Conservation (phyloP, 1,139 yeast genomes). For the Cylindricascospora bacillispora region DNA sequence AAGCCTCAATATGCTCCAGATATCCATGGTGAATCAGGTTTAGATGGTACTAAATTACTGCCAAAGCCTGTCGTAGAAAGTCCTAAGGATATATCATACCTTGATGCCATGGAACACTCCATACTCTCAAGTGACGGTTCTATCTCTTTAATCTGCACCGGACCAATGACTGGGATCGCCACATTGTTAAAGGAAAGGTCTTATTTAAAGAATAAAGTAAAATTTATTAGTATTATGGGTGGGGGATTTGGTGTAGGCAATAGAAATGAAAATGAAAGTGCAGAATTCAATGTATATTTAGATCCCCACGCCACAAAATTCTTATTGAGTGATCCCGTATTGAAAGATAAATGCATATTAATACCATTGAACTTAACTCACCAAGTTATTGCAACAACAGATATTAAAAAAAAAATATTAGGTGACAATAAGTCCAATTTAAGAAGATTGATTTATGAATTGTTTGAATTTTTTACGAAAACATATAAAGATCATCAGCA, state of each 20-base stretch:
- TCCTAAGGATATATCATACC: slow-evolving; percentile 25
- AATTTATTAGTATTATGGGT: slow-evolving; percentile 59
- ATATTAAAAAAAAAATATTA: slow-evolving; percentile 29
- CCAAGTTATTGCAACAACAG: slow-evolving; percentile 44
- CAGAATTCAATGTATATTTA: slow-evolving; percentile 70
- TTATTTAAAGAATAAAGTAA: slow-evolving; percentile 34
- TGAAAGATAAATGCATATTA: slow-evolving; percentile 40
- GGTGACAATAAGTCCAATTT: slow-evolving; percentile 28
- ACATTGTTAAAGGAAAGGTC: slow-evolving; percentile 41
- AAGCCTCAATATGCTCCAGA: slow-evolving; percentile 39
- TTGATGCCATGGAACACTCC: slow-evolving; percentile 46
- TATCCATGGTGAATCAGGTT: slow-evolving; percentile 63
- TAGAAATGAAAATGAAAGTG: slow-evolving; percentile 38
- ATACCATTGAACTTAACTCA: slow-evolving; percentile 66
- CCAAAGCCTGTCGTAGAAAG: slow-evolving; percentile 33
- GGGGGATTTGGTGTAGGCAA: slow-evolving; percentile 41
- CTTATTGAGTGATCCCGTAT: slow-evolving; percentile 35
- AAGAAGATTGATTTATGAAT: slow-evolving; percentile 43
- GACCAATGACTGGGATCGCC: slow-evolving; percentile 62
- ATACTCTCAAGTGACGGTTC: slow-evolving; percentile 33
- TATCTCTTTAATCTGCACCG: slow-evolving; percentile 53
- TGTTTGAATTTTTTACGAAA: slow-evolving; percentile 43
- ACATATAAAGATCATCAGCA: slow-evolving; percentile 36
- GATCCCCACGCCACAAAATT: slow-evolving; percentile 67
- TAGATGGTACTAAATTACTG: slow-evolving; percentile 57